phyloP scores from a whole-genome alignment of 495 filamentous ascomycete genomes.

The Penicillium tannophilum region DNA sequence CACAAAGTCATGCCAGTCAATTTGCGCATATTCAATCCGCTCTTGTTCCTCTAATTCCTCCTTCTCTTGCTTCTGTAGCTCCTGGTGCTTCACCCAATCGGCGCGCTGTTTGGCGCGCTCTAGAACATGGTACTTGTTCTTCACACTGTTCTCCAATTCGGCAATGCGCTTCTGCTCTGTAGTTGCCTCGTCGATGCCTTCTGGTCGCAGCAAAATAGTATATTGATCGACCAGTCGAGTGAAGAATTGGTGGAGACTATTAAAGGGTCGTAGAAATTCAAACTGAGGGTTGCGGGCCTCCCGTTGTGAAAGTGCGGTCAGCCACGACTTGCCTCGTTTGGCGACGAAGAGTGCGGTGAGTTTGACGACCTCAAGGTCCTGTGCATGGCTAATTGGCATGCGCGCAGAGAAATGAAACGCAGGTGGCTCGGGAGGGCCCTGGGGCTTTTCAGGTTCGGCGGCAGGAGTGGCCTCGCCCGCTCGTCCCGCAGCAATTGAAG shows the following conservation, averaged over 20 bases:
- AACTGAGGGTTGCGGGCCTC: slow-evolving; percentile 94
- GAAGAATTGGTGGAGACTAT: slow-evolving; percentile 95
- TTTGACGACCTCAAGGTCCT: slow-evolving; percentile 91
- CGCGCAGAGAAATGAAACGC: slow-evolving; percentile 93
- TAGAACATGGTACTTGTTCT: slow-evolving; percentile 78
- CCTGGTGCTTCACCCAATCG: slow-evolving; percentile 82
- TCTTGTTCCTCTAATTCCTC: slow-evolving; percentile 88
- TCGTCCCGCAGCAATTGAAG: slow-evolving; percentile 76
- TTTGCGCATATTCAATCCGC: slow-evolving; percentile 79
- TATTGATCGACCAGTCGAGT: slow-evolving; percentile 91
- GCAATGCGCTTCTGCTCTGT: slow-evolving; percentile 68
- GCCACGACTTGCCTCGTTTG: slow-evolving; percentile 84
- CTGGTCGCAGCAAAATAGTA: slow-evolving; percentile 69
- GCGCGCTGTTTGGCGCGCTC: slow-evolving; percentile 80
- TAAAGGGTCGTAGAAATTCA: slow-evolving; percentile 93
- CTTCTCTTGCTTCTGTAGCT: slow-evolving; percentile 83
- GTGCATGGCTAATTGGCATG: slow-evolving; percentile 95
- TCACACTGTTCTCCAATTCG: slow-evolving; percentile 74
- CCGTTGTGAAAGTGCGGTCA: slow-evolving; percentile 83
- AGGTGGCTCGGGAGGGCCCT: slow-evolving; percentile 84
- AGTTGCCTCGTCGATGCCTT: slow-evolving; percentile 69
- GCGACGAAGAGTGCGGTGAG: slow-evolving; percentile 90
- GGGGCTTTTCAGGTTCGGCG: slow-evolving; percentile 64
- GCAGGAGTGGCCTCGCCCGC: slow-evolving; percentile 59
- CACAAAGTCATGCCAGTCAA: slow-evolving; percentile 98